Conservation (phyloP, 352 stramenopile species). For the Phytophthora pini region DNA sequence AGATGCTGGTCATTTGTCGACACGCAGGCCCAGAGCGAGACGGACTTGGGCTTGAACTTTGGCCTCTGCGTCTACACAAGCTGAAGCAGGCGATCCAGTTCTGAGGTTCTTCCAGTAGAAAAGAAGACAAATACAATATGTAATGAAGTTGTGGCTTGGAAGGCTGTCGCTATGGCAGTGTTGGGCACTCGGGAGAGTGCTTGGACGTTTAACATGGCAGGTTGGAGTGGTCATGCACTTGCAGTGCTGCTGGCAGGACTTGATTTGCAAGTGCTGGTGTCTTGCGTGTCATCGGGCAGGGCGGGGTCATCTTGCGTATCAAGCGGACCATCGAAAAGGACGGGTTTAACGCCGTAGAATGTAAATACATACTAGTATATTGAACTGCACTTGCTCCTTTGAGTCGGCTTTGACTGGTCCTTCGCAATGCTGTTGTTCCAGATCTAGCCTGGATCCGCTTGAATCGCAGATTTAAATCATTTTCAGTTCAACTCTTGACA, state of each 20-base stretch:
- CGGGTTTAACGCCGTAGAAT: not conserved
- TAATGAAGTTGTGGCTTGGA: not conserved
- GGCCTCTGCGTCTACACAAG: not conserved
- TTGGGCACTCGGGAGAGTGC: too few species aligned
- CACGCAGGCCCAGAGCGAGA: conserved; percentile 5
- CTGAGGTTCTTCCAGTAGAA: conserved; percentile 10
- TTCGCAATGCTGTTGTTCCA: too few species aligned
- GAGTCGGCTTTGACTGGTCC: too few species aligned
- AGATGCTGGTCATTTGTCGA: conserved; percentile 19
- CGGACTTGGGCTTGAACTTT: not conserved
- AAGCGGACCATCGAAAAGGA: not conserved
- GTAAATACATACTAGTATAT: too few species aligned
- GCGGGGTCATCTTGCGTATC: conserved; percentile 18
- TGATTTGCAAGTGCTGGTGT: conserved; percentile 16
- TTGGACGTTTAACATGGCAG: too few species aligned
- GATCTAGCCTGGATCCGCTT: too few species aligned
- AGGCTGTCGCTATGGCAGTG: not conserved
- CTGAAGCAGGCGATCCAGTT: conserved; percentile 7
- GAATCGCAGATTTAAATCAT: too few species aligned
- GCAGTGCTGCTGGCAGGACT: not conserved
- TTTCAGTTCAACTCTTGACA: too few species aligned
- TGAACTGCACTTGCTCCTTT: not conserved
- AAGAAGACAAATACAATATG: not conserved
- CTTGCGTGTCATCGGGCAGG: conserved; percentile 20
- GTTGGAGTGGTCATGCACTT: not conserved